These are phyloP conservation scores for Chlamydomonas incerta DNA, from an alignment of 139 green algal genomes.

Conservation along the genomic window DNA sequence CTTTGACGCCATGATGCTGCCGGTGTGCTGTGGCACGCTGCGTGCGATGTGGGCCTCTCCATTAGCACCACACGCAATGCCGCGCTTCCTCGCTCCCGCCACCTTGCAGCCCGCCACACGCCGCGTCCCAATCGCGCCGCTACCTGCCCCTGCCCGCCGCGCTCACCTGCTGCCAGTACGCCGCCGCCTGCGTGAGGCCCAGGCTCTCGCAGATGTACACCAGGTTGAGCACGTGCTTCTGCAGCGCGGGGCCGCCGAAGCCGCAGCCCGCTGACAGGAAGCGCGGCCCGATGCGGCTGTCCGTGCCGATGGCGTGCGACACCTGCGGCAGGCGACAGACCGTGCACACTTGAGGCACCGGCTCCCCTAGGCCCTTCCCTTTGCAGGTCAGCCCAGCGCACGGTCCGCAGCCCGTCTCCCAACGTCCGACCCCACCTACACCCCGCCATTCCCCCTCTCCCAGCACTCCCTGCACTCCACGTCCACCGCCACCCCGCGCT, in stretches of 20 bases:
- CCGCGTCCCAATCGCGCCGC: no score
- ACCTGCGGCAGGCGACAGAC: slow-evolving; percentile 82
- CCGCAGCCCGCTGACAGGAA: slow-evolving; percentile 95
- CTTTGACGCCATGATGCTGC: no score
- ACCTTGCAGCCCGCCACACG: no score
- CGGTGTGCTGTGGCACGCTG: no score
- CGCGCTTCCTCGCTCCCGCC: no score
- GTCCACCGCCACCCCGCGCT: no score
- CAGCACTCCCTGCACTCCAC: neutral
- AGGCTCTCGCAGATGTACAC: slow-evolving; percentile 95
- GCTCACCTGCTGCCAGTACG: slow-evolving; percentile 87
- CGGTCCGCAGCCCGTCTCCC: neutral
- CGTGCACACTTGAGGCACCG: no score
- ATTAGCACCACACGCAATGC: no score
- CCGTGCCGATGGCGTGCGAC: slow-evolving; percentile 88
- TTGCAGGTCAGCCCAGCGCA: no score
- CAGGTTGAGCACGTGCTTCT: slow-evolving; percentile 98
- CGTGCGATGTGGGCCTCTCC: no score
- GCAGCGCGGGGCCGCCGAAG: slow-evolving; percentile 98
- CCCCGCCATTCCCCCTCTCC: no score
- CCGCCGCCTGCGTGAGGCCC: slow-evolving; percentile 88
- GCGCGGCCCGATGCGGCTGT: slow-evolving; percentile 93
- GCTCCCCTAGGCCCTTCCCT: no score
- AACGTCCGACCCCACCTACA: neutral
- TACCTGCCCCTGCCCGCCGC: neutral